phyloP scores from a whole-genome alignment of 1,139 yeast species.

The Pichia inconspicua region DNA sequence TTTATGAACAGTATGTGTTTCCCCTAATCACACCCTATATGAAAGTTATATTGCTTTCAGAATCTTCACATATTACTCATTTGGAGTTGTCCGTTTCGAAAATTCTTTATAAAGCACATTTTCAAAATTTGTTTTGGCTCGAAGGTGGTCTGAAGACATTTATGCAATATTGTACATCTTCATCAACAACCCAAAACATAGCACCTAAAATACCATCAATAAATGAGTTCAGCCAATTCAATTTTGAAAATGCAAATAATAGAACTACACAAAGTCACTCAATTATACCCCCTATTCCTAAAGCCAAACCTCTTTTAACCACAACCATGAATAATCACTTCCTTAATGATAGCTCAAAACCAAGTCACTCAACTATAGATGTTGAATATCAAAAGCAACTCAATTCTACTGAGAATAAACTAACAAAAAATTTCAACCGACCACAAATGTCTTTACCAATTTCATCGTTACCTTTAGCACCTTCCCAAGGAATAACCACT shows the following conservation, averaged over 20 bases:
- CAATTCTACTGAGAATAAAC: neutral
- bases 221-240: neutral
- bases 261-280: neutral
- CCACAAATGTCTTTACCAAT: neutral
- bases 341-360: neutral
- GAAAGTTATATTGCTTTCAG: constrained; percentile 10
- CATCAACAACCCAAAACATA: neutral
- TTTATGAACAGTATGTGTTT: constrained; percentile 1
- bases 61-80: constrained; percentile 4
- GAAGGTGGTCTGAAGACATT: constrained; percentile 13
- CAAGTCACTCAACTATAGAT: neutral
- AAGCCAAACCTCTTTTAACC: neutral
- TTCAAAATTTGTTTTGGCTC: constrained; percentile 10
- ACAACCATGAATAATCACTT: neutral
- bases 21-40: constrained; percentile 4
- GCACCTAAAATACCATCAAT: neutral
- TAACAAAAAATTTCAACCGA: neutral
- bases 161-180: constrained; percentile 1
- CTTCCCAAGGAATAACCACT: neutral
- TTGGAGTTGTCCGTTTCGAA: constrained; percentile 3
- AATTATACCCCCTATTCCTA: constrained; percentile 6
- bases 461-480: neutral
- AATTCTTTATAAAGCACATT: neutral
- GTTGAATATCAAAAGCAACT: neutral
- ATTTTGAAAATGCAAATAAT: no score